Evolutionary conservation across 73 alveolate genomes (phyloP).

Genomic region (Breviolum minutum): DNA sequence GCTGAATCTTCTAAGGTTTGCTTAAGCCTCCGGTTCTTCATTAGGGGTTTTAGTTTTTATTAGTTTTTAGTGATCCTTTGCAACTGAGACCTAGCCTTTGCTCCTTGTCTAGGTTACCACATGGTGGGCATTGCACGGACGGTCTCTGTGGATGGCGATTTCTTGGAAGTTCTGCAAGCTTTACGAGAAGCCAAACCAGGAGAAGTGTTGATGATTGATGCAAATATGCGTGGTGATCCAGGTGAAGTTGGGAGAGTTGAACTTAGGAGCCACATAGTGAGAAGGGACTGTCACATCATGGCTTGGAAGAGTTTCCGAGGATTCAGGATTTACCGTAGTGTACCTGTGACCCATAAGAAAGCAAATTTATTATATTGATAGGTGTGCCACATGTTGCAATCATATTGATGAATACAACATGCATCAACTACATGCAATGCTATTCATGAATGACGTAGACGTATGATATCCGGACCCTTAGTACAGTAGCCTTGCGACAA

Average conservation of each 20-base stretch:
- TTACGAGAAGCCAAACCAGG: slow-evolving; percentile 24
- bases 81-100: not conserved
- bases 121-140: slow-evolving; percentile 86
- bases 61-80: not conserved
- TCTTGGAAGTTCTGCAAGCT: slow-evolving; percentile 43
- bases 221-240: slow-evolving; percentile 53
- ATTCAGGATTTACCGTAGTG: no score
- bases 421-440: no score
- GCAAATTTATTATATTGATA: no score
- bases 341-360: no score
- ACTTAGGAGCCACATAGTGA: not conserved
- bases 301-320: not conserved
- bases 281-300: not conserved
- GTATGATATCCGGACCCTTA: no score
- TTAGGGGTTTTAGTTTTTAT: not conserved
- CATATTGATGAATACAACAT: no score
- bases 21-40: no score
- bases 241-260: not conserved
- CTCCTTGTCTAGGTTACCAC: slow-evolving; percentile 12
- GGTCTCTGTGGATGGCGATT: slow-evolving; percentile 67
- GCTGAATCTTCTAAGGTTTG: no score
- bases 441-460: no score
- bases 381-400: no score
- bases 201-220: slow-evolving; percentile 73
- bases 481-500: no score